Conservation (phyloP, 2,329 filamentous ascomycete species). For the Colletotrichum lindemuthianum region DNA sequence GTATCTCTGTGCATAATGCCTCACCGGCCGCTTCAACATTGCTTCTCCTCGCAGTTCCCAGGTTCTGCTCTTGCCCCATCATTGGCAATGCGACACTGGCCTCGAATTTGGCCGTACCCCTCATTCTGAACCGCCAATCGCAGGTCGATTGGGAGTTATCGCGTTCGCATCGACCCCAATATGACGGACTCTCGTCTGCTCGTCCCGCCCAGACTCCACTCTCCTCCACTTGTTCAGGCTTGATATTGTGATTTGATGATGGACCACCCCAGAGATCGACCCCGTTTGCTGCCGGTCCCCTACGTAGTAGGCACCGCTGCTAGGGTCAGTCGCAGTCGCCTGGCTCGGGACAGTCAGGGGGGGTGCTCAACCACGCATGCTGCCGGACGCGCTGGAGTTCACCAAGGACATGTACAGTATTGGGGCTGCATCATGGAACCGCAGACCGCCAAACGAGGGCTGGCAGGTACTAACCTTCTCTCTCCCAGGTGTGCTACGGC, state of each 20-base stretch:
- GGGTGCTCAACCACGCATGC: slow-evolving; percentile 16
- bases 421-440: slow-evolving; percentile 7
- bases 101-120: slow-evolving; percentile 27
- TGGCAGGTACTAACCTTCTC: not conserved
- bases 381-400: not conserved
- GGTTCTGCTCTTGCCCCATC: slow-evolving; percentile 2
- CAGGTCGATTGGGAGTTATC: slow-evolving; percentile 22
- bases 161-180: slow-evolving; percentile 19
- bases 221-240: slow-evolving; percentile 10
- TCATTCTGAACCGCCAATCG: slow-evolving; percentile 26
- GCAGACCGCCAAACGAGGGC: not conserved
- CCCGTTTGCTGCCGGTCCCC: slow-evolving; percentile 27
- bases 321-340: slow-evolving; percentile 11
- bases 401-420: not conserved
- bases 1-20: no score
- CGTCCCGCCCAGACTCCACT: not conserved
- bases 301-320: slow-evolving; percentile 12
- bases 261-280: slow-evolving; percentile 19
- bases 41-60: not conserved
- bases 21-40: no score
- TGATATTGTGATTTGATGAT: not conserved
- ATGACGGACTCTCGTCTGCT: slow-evolving; percentile 30
- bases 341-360: slow-evolving; percentile 7
- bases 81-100: slow-evolving; percentile 30
- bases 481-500: not conserved